Conservation (phyloP, 768 basidiomycete species). For the Boletus fagicola region DNA sequence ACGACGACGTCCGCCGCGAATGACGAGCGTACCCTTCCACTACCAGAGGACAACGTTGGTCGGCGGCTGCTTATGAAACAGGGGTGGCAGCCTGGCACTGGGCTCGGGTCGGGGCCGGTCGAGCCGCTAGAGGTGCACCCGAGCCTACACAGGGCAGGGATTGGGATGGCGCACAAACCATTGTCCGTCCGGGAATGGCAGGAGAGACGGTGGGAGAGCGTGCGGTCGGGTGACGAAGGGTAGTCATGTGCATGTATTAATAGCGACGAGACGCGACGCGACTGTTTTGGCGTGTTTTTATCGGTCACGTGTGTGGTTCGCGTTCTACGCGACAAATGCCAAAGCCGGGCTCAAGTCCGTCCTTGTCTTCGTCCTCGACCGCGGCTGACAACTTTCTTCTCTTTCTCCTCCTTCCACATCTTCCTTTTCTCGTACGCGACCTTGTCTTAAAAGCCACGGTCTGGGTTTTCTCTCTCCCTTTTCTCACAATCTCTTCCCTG, state of each 20-base stretch:
- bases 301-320: slow-evolving; percentile 40
- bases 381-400: slow-evolving; percentile 36
- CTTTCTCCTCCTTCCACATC: slow-evolving; percentile 21
- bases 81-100: slow-evolving; percentile 70
- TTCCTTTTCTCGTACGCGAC: slow-evolving; percentile 25
- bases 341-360: slow-evolving; percentile 17
- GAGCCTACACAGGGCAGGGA: slow-evolving; percentile 48
- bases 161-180: slow-evolving; percentile 51
- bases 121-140: slow-evolving; percentile 54
- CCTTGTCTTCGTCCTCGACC: slow-evolving; percentile 27
- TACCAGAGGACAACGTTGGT: slow-evolving; percentile 62
- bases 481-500: slow-evolving; percentile 30
- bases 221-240: neutral
- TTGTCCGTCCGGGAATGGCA: slow-evolving; percentile 36
- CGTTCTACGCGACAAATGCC: slow-evolving; percentile 34
- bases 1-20: slow-evolving; percentile 19
- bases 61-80: slow-evolving; percentile 67
- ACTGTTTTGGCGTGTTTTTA: slow-evolving; percentile 36
- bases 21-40: slow-evolving; percentile 36
- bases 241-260: neutral
- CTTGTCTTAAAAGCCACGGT: slow-evolving; percentile 23
- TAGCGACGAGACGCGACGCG: slow-evolving; percentile 31
- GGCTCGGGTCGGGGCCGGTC: slow-evolving; percentile 42
- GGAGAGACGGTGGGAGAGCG: slow-evolving; percentile 37
- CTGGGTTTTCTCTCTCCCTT: slow-evolving; percentile 34